Conservation (phyloP, 257 asterid species). For the Verbena officinalis region DNA sequence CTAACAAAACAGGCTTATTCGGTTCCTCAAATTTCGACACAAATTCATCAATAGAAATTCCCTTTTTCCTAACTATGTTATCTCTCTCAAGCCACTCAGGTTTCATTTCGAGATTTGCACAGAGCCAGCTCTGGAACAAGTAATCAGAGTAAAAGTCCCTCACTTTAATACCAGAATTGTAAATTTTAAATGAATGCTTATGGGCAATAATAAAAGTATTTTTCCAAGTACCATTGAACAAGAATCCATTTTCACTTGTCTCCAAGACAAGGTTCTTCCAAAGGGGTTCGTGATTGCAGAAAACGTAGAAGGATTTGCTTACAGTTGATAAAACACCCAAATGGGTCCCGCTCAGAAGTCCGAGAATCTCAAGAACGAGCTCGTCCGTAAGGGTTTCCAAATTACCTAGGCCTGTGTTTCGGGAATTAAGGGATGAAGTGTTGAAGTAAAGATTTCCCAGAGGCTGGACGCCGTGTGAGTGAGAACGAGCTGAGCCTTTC, state of each 20-base stretch:
- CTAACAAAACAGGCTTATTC: conserved; percentile 82
- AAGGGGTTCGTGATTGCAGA: conserved; percentile 90
- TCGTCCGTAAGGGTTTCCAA: conserved; percentile 76
- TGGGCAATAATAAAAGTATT: conserved; percentile 47
- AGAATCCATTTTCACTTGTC: conserved; percentile 54
- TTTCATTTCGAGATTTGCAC: conserved; percentile 99
- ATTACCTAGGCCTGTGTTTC: conserved; percentile 82
- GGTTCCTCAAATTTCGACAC: conserved; percentile 75
- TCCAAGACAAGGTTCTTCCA: conserved; percentile 89
- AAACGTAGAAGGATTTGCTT: conserved; percentile 87
- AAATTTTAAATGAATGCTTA: conserved; percentile 34
- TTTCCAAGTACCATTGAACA: conserved; percentile 71
- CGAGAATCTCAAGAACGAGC: conserved; percentile 82
- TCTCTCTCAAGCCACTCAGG: conserved; percentile 90
- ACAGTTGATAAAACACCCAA: conserved; percentile 81
- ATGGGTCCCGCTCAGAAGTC: conserved; percentile 58
- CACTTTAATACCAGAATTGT: conserved; percentile 50
- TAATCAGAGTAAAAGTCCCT: conserved; percentile 93
- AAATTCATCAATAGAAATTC: conserved; percentile 74
- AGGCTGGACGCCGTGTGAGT: conserved; percentile 83
- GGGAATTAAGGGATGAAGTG: conserved; percentile 58
- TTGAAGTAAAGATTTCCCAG: conserved; percentile 82
- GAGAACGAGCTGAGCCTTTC: conserved; percentile 60
- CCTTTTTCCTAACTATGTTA: conserved; percentile 70
- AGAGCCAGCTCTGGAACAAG: conserved; percentile 96